These are phyloP conservation scores for Flaveria linearis DNA, from an alignment of 129 eudicot genomes.

Conservation along the genomic window DNA sequence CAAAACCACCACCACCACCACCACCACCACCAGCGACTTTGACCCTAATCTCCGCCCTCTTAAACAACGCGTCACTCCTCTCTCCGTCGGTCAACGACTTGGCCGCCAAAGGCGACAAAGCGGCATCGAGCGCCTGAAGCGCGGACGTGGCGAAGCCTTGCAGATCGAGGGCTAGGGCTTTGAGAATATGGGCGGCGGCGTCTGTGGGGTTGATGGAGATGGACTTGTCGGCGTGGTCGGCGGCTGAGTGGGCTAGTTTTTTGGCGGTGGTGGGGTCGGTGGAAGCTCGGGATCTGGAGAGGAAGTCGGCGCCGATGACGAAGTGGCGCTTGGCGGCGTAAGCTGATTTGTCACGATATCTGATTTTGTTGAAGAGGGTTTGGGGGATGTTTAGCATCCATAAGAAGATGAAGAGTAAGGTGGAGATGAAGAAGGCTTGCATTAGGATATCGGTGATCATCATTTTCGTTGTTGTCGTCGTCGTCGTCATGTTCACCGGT, in stretches of 20 bases:
- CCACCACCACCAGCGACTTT: no score
- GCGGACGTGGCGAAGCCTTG: slow-evolving; percentile 76
- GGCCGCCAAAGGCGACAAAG: slow-evolving; percentile 61
- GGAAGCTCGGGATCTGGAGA: slow-evolving; percentile 53
- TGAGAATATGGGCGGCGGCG: slow-evolving; percentile 74
- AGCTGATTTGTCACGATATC: slow-evolving; percentile 30
- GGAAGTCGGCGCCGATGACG: slow-evolving; percentile 69
- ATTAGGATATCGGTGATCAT: slow-evolving; percentile 62
- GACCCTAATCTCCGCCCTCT: slow-evolving; percentile 62
- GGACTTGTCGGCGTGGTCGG: slow-evolving; percentile 58
- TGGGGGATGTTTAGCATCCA: slow-evolving; percentile 60
- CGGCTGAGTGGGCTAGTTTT: slow-evolving; percentile 55
- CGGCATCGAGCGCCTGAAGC: slow-evolving; percentile 52
- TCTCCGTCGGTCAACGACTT: slow-evolving; percentile 57
- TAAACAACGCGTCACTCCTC: slow-evolving; percentile 58
- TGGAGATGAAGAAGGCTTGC: slow-evolving; percentile 41
- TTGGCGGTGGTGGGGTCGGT: slow-evolving; percentile 32
- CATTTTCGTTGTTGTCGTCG: neutral
- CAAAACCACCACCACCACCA: slow-evolving; percentile 33
- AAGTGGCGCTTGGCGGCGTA: slow-evolving; percentile 80
- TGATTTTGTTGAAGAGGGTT: slow-evolving; percentile 43
- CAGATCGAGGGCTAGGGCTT: slow-evolving; percentile 57
- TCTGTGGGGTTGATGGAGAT: slow-evolving; percentile 54
- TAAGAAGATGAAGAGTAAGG: slow-evolving; percentile 49
- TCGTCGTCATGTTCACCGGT: neutral